These are phyloP conservation scores for Nelumbo lutea DNA, from an alignment of 164 flowering plant species.

Conservation along the genomic window DNA sequence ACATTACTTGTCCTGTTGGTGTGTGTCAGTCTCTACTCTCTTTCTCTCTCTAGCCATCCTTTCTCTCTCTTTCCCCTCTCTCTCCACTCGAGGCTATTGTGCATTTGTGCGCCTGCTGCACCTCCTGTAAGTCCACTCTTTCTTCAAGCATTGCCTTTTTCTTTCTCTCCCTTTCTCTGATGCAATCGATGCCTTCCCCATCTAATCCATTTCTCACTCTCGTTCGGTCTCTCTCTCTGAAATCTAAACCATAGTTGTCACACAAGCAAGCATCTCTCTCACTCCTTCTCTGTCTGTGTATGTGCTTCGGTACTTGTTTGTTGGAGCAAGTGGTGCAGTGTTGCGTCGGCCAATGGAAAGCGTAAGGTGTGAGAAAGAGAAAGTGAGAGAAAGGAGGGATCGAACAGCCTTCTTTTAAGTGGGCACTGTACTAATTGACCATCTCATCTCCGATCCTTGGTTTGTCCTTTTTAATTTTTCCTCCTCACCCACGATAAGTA, in stretches of 20 bases:
- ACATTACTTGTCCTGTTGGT: conserved; percentile 18
- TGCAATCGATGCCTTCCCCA: conserved; percentile 8
- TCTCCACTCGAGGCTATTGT: neutral
- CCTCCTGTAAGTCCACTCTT: conserved; percentile 11
- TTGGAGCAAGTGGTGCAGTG: neutral
- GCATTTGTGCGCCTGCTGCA: conserved; percentile 27
- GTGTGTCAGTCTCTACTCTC: conserved; percentile 10
- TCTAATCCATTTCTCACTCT: neutral
- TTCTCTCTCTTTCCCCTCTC: conserved; percentile 11
- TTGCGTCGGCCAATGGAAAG: neutral
- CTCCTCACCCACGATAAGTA: too few species aligned
- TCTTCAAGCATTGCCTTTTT: neutral
- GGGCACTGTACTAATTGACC: conserved; percentile 2
- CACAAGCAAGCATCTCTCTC: neutral
- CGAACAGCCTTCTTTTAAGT: neutral
- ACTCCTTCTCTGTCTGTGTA: neutral
- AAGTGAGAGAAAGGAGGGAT: neutral
- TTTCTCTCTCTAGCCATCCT: conserved; percentile 17
- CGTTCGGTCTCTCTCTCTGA: neutral
- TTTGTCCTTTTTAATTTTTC: too few species aligned
- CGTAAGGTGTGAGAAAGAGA: neutral
- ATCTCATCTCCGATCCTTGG: too few species aligned
- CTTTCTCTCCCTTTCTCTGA: neutral
- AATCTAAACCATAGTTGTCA: neutral
- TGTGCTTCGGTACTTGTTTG: too few species aligned